Base-by-base conservation (phyloP, 345 rosid species). In the Aethionema arabicum region DNA sequence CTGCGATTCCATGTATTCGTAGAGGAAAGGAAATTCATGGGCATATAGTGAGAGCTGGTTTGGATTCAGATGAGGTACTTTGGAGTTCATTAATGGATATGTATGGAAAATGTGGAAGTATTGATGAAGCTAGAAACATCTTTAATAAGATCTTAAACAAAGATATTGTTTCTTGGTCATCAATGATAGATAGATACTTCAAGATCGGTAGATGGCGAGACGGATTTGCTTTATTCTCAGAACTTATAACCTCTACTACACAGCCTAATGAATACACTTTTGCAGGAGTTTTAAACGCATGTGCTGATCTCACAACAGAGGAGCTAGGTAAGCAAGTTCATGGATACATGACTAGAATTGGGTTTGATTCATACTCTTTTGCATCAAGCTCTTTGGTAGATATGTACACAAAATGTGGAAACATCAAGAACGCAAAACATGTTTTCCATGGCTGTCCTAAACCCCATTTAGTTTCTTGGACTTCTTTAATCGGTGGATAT, bases 131-230 rank as follows among this genome's bases (percentile, higher is more conserved):
- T 5, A 77, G 89, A 74, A 62, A 39, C 58, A 82, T 86, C 36
- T 91, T 88, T 54, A 82, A 91, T 63, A 83, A 49, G 73, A 84
- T 88, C 63, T 29, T 54, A 10, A 66, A 78, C 11, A 88, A 77
- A 80, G 98, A 91, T 76, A 74, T 86, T 51, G 87, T 91, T 56
- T 48, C 96, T 3, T 91, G 98, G 96, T 86, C 98, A 9, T 79
- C 85, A 3, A 88, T 88, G 96, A 88, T 85, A 10, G 90, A 83
- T 70, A 76, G 82, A 37, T 91, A 82, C 75, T 86, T 91, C 40
- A 81, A 76, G 66, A 83, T 78, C 5, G 83, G 85, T 9, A 82
- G 79, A 74, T 73, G 66, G 62, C 78, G 69, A 66, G 85, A 83
- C 63, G 98, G 95, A 48, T 88, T 86, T 66, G 45, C 58, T 33